Conservation (phyloP, 352 stramenopile genomes). For the Blastocystis sp. region DNA sequence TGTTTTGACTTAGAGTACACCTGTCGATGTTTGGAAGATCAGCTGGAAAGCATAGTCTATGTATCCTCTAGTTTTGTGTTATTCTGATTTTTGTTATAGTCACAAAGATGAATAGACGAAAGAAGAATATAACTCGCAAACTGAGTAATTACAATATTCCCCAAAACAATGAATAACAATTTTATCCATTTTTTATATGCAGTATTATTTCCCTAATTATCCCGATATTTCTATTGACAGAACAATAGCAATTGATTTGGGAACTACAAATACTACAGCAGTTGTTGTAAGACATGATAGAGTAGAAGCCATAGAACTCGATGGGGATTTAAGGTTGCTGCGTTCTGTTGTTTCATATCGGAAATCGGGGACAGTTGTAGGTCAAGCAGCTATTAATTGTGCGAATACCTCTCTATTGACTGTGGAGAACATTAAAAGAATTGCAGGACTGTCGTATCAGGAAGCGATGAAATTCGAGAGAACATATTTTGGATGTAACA, state of each 20-base stretch:
- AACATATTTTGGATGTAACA: background rate
- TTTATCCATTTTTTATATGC: background rate
- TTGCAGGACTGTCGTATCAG: background rate
- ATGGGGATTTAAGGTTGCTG: background rate
- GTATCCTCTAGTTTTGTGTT: background rate
- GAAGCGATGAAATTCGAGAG: background rate
- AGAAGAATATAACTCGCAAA: no score
- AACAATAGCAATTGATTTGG: constrained; percentile 1
- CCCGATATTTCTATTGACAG: background rate
- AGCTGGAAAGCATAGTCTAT: background rate
- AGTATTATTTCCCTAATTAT: background rate
- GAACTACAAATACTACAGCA: background rate
- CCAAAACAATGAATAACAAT: no score
- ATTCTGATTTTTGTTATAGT: background rate
- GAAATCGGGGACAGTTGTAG: background rate
- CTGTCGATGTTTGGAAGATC: background rate
- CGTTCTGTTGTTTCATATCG: background rate
- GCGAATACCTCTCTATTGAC: background rate
- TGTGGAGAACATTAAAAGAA: background rate
- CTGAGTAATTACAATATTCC: no score
- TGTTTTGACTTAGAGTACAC: background rate
- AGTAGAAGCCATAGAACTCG: background rate
- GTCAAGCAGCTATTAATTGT: background rate
- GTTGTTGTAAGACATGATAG: background rate
- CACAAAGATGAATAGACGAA: background rate